Percentiles rank a stretch among this genome's conserved stretches.
These are phyloP conservation scores for Aureobasidium vineae DNA, from an alignment of 2,329 filamentous ascomycete species.

Conservation along the genomic window DNA sequence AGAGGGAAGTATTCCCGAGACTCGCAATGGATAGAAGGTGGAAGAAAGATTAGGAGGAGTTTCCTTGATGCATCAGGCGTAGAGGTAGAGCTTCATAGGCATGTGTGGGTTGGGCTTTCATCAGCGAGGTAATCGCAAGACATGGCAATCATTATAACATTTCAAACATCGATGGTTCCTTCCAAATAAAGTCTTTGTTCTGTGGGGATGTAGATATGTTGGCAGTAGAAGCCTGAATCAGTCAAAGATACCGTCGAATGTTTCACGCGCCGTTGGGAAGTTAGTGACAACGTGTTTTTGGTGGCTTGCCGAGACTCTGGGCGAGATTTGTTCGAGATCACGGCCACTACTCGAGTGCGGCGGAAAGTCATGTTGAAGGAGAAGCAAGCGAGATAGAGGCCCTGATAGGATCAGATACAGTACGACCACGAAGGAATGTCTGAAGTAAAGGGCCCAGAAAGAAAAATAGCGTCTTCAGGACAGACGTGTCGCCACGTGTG, in stretches of 20 bases:
- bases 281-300: conserved; percentile 13
- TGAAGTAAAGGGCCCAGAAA: neutral
- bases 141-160: neutral
- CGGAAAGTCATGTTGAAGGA: neutral
- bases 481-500: neutral
- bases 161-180: neutral
- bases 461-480: neutral
- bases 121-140: neutral
- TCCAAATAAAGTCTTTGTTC: neutral
- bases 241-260: neutral
- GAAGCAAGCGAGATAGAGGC: neutral
- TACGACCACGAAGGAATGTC: neutral
- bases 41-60: neutral
- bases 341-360: too few species aligned
- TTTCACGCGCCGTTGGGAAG: conserved; percentile 21
- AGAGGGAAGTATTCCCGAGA: conserved; percentile 34
- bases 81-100: conserved; percentile 20
- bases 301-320: conserved; percentile 12
- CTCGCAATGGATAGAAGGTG: conserved; percentile 2
- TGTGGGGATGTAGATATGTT: neutral
- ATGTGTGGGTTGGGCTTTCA: neutral
- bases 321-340: neutral
- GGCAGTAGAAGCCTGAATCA: conserved; percentile 7
- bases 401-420: neutral
- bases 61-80: conserved; percentile 2